phyloP scores from a whole-genome alignment of 768 basidiomycete genomes.

The Coprinopsis sp. region DNA sequence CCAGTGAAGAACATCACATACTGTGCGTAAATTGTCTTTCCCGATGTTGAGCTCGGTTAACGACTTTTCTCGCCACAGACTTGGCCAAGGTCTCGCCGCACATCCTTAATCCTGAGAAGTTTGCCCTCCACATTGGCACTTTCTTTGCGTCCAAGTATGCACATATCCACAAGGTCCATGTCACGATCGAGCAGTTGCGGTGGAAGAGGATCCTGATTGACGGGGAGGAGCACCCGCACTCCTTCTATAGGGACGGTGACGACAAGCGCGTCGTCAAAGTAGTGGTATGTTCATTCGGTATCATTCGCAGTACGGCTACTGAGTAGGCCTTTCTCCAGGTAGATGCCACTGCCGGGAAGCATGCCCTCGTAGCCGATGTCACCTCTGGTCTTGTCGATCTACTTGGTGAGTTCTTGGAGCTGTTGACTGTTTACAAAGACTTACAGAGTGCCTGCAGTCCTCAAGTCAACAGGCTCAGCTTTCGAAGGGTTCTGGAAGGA shows the following conservation, averaged over 20 bases:
- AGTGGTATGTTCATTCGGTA: conserved; percentile 36
- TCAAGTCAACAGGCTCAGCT: conserved; percentile 90
- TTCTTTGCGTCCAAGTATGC: conserved; percentile 80
- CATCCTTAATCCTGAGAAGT: conserved; percentile 76
- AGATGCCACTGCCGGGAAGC: conserved; percentile 62
- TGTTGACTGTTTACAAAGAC: neutral
- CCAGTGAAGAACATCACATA: conserved; percentile 68
- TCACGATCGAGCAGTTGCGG: conserved; percentile 73
- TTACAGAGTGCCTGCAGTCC: conserved; percentile 42
- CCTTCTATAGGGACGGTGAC: conserved; percentile 86
- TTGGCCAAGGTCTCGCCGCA: conserved; percentile 88
- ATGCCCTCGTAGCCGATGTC: conserved; percentile 57
- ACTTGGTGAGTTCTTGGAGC: conserved; percentile 49
- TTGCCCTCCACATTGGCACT: conserved; percentile 82
- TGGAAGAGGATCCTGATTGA: conserved; percentile 75
- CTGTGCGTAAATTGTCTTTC: conserved; percentile 30
- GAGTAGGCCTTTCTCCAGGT: conserved; percentile 39
- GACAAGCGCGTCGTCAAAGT: conserved; percentile 73
- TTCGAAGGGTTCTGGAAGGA: too few relatives aligned
- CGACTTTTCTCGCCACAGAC: conserved; percentile 38
- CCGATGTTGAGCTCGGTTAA: neutral
- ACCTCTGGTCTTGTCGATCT: conserved; percentile 74
- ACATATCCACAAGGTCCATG: conserved; percentile 65
- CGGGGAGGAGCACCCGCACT: conserved; percentile 61
- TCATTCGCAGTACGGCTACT: too few relatives aligned